phyloP scores from a whole-genome alignment of 1,284 basidiomycete species.

The Malassezia globosa region DNA sequence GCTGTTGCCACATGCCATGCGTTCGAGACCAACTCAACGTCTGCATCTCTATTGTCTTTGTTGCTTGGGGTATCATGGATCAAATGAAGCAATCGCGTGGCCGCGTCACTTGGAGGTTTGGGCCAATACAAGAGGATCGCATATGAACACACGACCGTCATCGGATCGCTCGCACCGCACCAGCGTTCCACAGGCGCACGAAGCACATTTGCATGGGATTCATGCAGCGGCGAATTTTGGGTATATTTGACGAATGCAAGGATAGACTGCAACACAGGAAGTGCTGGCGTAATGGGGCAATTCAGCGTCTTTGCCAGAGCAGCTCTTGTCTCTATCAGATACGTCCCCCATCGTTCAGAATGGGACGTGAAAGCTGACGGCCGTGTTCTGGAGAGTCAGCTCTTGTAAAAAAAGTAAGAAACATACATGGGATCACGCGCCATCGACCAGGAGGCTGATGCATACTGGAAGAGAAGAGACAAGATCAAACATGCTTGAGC shows the following conservation, averaged over 20 bases:
- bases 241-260: neutral
- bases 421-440: slow-evolving; percentile 5
- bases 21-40: too few species aligned
- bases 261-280: neutral
- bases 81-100: neutral
- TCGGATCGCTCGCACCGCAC: neutral
- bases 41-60: too few species aligned
- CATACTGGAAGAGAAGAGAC: neutral
- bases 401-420: too few species aligned
- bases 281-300: neutral
- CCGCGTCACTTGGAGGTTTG: neutral
- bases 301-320: neutral
- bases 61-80: neutral
- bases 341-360: slow-evolving; percentile 8
- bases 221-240: neutral
- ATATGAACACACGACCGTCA: neutral
- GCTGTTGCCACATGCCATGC: too few species aligned
- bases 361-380: slow-evolving; percentile 4
- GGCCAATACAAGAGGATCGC: neutral
- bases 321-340: slow-evolving; percentile 1
- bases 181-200: slow-evolving; percentile 1
- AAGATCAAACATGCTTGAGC: neutral
- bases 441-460: slow-evolving; percentile 9
- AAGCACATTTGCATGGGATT: slow-evolving; percentile 5
- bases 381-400: too few species aligned